Base-by-base conservation (phyloP, 2,329 filamentous ascomycete genomes). In the Scytalidium sp. region DNA sequence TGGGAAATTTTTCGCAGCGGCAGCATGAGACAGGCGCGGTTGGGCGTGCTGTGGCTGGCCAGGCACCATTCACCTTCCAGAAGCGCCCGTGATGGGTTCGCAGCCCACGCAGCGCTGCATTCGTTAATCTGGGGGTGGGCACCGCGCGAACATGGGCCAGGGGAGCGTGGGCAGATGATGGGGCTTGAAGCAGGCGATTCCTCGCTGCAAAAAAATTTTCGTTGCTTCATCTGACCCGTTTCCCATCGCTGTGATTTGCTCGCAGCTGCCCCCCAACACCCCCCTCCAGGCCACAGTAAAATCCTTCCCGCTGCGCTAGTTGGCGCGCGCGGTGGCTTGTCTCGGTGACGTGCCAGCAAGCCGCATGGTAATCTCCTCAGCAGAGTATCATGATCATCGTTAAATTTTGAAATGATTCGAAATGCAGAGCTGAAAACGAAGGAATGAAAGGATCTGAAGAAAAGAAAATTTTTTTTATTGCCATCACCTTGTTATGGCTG, bases 181-280 rank as follows among this genome's bases (percentile, higher is more conserved):
- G 32, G 5, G 5, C 32, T 15, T 36, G 32, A 36, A 8, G 17
- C 13, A 15, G 6, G 32, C 32, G 8, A 6, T 5, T n/a, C 32
- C 32, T 7, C 32, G 13, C 25, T 50, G 43, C n/a, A 40, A 46
- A 47, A 55, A 46, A 51, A 29, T 23, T 25, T 48, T 51, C 47
- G 29, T 46, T 21, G 42, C 47, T 51, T 46, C 54, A 53, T 55
- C 53, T 58, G 57, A 58, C 57, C 52, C 50, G 23, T 19, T 29
- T 43, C 15, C 17, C 11, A 32, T 44, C 23, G 25, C 25, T 41
- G 13, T 58, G 51, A 58, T 56, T 58, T 53, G 58, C 40, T n/a
- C n/a, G n/a, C 39, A 47, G 43, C 5, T 9, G 32, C 32, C 32
- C 17, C 4, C 13, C 13, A 36, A 36, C 13, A 15, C 13, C 15